These are phyloP conservation scores for Trichodelitschia bisporula DNA, from an alignment of 495 filamentous ascomycete species.

Conservation along the genomic window DNA sequence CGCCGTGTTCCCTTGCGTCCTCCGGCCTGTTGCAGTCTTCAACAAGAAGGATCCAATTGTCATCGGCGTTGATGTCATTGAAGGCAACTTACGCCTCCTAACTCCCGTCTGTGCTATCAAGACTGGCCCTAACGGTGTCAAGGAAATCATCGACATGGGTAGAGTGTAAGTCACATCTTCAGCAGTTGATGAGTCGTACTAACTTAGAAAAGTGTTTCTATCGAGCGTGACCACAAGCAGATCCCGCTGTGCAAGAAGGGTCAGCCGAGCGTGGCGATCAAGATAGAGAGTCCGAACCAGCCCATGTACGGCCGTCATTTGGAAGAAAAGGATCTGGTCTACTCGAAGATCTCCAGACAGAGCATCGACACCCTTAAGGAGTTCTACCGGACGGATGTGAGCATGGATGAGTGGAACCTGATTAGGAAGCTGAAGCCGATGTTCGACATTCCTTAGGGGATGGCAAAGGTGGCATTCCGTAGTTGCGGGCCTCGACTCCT, in stretches of 20 bases:
- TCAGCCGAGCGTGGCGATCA: conserved; percentile 86
- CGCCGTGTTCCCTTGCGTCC: conserved; percentile 90
- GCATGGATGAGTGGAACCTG: conserved; percentile 77
- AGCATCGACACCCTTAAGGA: conserved; percentile 93
- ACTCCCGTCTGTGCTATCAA: conserved; percentile 76
- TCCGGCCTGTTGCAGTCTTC: conserved; percentile 77
- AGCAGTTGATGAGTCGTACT: conserved; percentile 1
- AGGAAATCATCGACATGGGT: conserved; percentile 62
- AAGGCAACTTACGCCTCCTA: conserved; percentile 61
- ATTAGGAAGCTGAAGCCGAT: conserved; percentile 84
- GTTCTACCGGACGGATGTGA: conserved; percentile 75
- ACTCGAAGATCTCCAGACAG: conserved; percentile 60
- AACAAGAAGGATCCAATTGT: conserved; percentile 97
- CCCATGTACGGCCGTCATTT: conserved; percentile 87
- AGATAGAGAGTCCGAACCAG: conserved; percentile 91
- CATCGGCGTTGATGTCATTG: conserved; percentile 80
- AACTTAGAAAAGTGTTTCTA: conserved; percentile 39
- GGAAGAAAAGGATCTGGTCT: conserved; percentile 77
- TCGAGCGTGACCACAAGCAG: conserved; percentile 94
- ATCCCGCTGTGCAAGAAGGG: conserved; percentile 81
- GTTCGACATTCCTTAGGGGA: conserved; percentile 55
- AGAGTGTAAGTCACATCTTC: conserved; percentile 57
- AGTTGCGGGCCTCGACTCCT: no score
- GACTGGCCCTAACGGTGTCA: conserved; percentile 51
- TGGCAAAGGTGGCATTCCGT: background rate